Percentiles rank a stretch among this genome's conserved stretches.
Conservation (phyloP, 1,284 basidiomycete genomes). For the Microbotryum violaceum region DNA sequence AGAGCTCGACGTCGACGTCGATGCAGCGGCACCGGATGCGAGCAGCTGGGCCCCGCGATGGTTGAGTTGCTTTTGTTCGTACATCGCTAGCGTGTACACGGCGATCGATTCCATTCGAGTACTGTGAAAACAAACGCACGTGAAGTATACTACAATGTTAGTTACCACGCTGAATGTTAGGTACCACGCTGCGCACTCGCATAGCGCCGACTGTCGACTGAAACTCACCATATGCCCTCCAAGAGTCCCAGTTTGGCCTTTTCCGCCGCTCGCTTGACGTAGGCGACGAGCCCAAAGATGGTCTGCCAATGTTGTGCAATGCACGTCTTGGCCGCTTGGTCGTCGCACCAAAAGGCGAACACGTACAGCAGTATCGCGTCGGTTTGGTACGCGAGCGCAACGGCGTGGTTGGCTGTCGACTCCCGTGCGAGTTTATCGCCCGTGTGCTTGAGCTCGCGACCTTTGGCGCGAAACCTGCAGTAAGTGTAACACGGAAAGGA, state of each 20-base stretch:
- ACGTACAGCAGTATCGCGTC: conserved; percentile 48
- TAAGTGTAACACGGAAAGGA: no score
- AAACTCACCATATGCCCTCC: conserved; percentile 21
- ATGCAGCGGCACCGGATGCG: neutral
- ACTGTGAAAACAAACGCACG: neutral
- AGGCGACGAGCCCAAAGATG: conserved; percentile 32
- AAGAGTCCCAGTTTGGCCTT: conserved; percentile 14
- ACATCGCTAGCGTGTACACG: conserved; percentile 19
- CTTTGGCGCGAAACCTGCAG: conserved; percentile 31
- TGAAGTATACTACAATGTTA: neutral
- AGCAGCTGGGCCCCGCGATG: conserved; percentile 17
- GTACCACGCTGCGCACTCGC: no score
- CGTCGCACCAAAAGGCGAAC: conserved; percentile 48
- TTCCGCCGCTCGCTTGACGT: conserved; percentile 30
- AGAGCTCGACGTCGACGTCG: neutral
- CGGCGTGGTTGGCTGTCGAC: conserved; percentile 20
- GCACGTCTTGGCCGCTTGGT: conserved; percentile 36
- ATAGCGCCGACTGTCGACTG: no score
- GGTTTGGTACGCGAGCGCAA: conserved; percentile 44
- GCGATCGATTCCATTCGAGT: conserved; percentile 26
- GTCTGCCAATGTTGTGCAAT: conserved; percentile 30
- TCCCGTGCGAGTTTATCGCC: conserved; percentile 35
- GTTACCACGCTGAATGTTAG: no score
- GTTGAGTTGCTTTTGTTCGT: conserved; percentile 27
- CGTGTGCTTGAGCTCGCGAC: conserved; percentile 38